Percentiles rank a stretch among this genome's conserved stretches.
These are phyloP conservation scores for Globisporangium ultimum DNA, from an alignment of 352 stramenopile genomes.

Conservation along the genomic window DNA sequence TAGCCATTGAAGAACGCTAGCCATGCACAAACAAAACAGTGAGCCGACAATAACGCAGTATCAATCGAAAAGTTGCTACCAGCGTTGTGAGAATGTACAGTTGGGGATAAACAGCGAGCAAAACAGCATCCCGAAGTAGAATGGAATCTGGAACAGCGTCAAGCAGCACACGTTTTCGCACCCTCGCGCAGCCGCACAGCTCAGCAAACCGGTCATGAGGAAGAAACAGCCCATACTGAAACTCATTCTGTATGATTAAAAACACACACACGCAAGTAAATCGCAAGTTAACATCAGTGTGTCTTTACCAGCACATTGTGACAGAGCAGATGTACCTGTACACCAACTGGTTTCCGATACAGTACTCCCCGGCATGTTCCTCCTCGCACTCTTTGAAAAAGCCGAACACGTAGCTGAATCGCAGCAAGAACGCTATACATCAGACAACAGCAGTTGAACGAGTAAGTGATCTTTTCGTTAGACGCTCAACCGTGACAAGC, in stretches of 20 bases:
- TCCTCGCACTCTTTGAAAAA: slow-evolving; percentile 49
- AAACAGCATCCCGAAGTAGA: slow-evolving; percentile 48
- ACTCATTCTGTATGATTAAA: slow-evolving; percentile 39
- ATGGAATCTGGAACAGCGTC: slow-evolving; percentile 57
- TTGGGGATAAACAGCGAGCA: slow-evolving; percentile 69
- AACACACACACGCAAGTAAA: neutral
- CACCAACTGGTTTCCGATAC: slow-evolving; percentile 72
- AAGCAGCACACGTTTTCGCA: slow-evolving; percentile 67
- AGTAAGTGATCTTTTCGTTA: too few relatives aligned
- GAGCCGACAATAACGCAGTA: too few relatives aligned
- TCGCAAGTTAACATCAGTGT: too few relatives aligned
- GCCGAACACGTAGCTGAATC: slow-evolving; percentile 29
- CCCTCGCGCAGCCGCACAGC: slow-evolving; percentile 37
- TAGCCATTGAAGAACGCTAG: slow-evolving; percentile 70
- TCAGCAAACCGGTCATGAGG: slow-evolving; percentile 46
- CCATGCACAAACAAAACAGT: neutral
- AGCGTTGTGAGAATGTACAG: slow-evolving; percentile 18
- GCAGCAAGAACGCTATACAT: slow-evolving; percentile 27
- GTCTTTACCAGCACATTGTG: too few relatives aligned
- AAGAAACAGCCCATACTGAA: slow-evolving; percentile 74
- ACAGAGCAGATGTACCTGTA: slow-evolving; percentile 32
- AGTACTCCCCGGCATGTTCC: slow-evolving; percentile 30
- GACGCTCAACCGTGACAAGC: too few relatives aligned
- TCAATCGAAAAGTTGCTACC: too few relatives aligned
- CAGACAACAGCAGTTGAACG: slow-evolving; percentile 2